Evolutionary conservation across 805 yeast species (phyloP).

Genomic region (Wickerhamiella allomyrinae): DNA sequence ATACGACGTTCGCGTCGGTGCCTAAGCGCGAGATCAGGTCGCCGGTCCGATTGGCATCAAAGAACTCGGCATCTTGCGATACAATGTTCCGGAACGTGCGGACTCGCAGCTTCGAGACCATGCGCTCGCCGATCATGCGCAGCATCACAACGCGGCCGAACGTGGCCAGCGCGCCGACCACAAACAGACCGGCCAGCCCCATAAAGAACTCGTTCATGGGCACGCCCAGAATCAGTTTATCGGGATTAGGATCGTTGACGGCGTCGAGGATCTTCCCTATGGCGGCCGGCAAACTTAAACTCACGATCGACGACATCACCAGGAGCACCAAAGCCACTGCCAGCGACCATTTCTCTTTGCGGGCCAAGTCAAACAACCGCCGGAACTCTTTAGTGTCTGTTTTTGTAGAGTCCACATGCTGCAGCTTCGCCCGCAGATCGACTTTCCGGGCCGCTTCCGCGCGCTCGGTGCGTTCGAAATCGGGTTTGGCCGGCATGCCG

Average conservation of each 20-base stretch:
- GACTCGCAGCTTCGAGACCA: constrained; percentile 73
- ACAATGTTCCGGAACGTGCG: constrained; percentile 62
- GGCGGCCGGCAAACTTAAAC: constrained; percentile 68
- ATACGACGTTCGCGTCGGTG: constrained; percentile 77
- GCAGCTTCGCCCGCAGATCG: constrained; percentile 23
- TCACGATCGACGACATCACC: constrained; percentile 56
- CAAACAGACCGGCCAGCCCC: constrained; percentile 46
- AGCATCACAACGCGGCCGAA: constrained; percentile 65
- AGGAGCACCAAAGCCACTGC: constrained; percentile 49
- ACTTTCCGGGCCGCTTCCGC: constrained; percentile 18
- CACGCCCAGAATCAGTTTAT: constrained; percentile 39
- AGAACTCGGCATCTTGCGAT: constrained; percentile 76
- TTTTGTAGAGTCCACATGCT: constrained; percentile 6
- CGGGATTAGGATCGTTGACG: constrained; percentile 30
- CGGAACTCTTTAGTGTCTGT: constrained; percentile 26
- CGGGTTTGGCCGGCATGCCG: not conserved
- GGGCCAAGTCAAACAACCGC: constrained; percentile 41
- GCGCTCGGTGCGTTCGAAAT: not conserved
- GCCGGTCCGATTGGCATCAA: constrained; percentile 82
- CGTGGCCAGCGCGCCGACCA: constrained; percentile 64
- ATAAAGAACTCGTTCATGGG: constrained; percentile 49
- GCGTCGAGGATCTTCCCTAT: constrained; percentile 80
- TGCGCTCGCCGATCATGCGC: constrained; percentile 69
- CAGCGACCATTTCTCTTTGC: constrained; percentile 42
- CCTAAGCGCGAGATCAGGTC: constrained; percentile 80